phyloP scores from a whole-genome alignment of 1,284 basidiomycete species.

The Microbotryum violaceum region DNA sequence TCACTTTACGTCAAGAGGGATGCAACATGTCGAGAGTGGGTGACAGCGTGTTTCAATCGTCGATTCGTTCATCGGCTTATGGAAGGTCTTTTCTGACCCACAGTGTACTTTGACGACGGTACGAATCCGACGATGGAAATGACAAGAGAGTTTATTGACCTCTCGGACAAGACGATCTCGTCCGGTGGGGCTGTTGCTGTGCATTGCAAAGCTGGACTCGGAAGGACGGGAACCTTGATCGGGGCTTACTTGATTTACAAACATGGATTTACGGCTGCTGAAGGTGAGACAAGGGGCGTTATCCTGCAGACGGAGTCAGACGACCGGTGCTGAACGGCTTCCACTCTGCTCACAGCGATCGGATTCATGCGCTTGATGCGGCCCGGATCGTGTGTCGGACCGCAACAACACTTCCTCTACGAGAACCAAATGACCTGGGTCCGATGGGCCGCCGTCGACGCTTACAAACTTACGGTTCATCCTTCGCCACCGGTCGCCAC shows the following conservation, averaged over 20 bases:
- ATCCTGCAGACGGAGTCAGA: no score
- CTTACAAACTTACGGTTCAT: conserved; percentile 5
- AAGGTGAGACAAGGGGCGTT: conserved; percentile 41
- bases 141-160: conserved; percentile 77
- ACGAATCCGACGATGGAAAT: conserved; percentile 94
- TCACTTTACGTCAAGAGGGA: conserved; percentile 75
- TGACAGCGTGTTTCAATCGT: not conserved
- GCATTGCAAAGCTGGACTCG: conserved; percentile 88
- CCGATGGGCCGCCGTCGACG: conserved; percentile 81
- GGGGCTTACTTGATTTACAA: conserved; percentile 98
- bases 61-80: not conserved
- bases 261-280: conserved; percentile 95
- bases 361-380: conserved; percentile 97
- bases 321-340: no score
- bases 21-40: conserved; percentile 69
- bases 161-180: conserved; percentile 69
- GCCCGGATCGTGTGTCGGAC: conserved; percentile 53
- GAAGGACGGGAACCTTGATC: conserved; percentile 87
- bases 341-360: conserved; percentile 52
- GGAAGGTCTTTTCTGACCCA: not conserved
- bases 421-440: conserved; percentile 89
- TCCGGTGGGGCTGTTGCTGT: conserved; percentile 49
- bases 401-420: conserved; percentile 82
- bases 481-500: not conserved
- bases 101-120: conserved; percentile 94